Evolutionary conservation across 352 stramenopile genomes (phyloP).

Genomic region (Phytophthora vignae): DNA sequence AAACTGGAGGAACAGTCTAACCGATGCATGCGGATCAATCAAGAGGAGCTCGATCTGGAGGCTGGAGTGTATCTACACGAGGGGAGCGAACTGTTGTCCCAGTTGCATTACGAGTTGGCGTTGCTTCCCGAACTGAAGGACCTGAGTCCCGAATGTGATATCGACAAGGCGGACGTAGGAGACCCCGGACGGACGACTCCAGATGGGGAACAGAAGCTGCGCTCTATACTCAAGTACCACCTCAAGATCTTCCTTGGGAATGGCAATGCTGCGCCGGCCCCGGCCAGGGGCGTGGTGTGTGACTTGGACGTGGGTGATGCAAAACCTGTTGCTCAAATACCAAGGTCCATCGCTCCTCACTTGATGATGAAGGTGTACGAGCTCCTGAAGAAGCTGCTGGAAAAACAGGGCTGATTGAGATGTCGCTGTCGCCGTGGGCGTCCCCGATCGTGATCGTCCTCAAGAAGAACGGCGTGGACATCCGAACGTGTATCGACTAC

Average conservation of each 20-base stretch:
- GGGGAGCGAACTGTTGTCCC: no score
- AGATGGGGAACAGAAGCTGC: no score
- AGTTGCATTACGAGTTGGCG: no score
- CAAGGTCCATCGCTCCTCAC: background rate
- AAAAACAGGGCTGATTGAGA: background rate
- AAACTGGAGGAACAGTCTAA: no score
- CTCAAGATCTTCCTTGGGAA: background rate
- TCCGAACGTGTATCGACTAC: constrained; percentile 5
- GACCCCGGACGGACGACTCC: no score
- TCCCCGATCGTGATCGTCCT: background rate
- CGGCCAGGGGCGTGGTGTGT: background rate
- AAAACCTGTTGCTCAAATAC: background rate
- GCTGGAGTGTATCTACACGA: no score
- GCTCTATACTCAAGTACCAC: no score
- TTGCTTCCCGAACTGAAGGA: no score
- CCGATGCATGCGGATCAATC: no score
- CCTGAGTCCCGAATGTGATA: no score
- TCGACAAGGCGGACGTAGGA: no score
- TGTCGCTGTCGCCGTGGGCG: background rate
- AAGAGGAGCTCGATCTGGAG: no score
- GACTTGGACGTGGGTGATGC: constrained; percentile 14
- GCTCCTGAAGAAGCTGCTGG: background rate
- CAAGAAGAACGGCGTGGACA: background rate
- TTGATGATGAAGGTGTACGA: background rate
- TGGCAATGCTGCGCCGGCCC: background rate